Evolutionary conservation across 2,329 filamentous ascomycete genomes (phyloP), one percentile per base, ranked within the genome.

Genomic region (Sporothrix phasma): DNA sequence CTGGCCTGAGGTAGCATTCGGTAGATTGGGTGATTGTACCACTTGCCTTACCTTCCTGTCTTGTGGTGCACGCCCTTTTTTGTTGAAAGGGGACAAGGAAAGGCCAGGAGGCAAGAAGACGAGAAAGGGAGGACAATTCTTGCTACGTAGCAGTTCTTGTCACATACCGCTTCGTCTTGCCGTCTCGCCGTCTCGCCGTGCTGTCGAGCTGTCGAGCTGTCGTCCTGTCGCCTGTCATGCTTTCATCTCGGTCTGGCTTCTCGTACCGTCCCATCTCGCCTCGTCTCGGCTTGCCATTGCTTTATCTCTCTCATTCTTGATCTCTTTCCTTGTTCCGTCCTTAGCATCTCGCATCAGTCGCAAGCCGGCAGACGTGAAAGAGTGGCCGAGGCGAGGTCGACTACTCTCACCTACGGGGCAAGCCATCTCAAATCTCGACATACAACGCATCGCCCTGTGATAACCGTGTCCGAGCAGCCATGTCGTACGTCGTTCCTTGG

Each of bases 11-110:
- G 58, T 61, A 47, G 58, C 58, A 61, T 37, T 61, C 58, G 58
- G 58, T 61, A 61, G 58, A 47, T 61, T 61, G 41, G 58, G 41
- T 61, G 58, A 24, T n/a, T n/a, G n/a, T 61, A 26, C 43, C 34
- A 29, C n/a, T 58, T 41, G 29, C 47, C 24, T 51, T 15, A 15
- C 13, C 13, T 49, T 49, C 53, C 6, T 37, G 26, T 53, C 29
- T 24, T 29, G 49, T 29, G 11, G 49, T 17, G 49, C 29, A 19
- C n/a, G 49, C 29, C 29, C 29, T 15, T 53, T 53, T 37, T 29
- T 34, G 17, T 34, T 29, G 37, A 37, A 54, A 6, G 49, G 31
- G 15, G 49, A n/a, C 19, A 22, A 8, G 49, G 51, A 37, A 15
- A n/a, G n/a, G n/a, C n/a, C n/a, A n/a, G n/a, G n/a, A n/a, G 51